Conservation (phyloP, 768 basidiomycete species). For the Kondoa subrosea region DNA sequence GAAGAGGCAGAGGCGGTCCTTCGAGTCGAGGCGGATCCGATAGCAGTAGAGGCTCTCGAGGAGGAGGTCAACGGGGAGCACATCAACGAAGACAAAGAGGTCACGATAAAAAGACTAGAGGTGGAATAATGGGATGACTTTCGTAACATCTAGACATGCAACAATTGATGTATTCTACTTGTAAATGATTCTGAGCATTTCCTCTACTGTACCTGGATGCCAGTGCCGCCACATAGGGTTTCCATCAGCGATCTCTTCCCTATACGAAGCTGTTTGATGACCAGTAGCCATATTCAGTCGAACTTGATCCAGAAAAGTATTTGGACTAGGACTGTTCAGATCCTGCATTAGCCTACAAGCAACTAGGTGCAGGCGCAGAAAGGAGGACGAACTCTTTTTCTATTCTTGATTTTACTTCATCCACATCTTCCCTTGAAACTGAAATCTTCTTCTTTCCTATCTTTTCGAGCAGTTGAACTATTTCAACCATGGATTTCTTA, state of each 20-base stretch:
- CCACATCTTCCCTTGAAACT: not conserved
- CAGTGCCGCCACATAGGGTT: not conserved
- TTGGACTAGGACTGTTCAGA: not conserved
- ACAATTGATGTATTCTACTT: too few species aligned
- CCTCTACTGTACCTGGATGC: constrained; percentile 1
- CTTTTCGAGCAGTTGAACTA: not conserved
- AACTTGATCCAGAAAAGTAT: not conserved
- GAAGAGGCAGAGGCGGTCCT: not conserved
- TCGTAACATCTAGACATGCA: too few species aligned
- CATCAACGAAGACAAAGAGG: constrained; percentile 1
- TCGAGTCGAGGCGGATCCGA: not conserved
- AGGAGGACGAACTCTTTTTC: not conserved
- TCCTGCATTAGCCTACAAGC: not conserved
- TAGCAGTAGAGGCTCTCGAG: not conserved
- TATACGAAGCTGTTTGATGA: not conserved
- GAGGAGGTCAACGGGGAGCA: not conserved
- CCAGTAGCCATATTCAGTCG: not conserved
- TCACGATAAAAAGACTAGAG: constrained; percentile 3
- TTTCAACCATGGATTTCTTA: not conserved
- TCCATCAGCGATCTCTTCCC: not conserved
- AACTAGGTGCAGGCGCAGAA: not conserved
- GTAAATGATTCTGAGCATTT: not conserved
- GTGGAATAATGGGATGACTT: not conserved
- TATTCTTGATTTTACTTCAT: not conserved
- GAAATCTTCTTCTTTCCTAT: not conserved